A percentile compares a stretch with the other conserved stretches of the same genome.
These are phyloP conservation scores for Hydrangea macrophylla DNA, from an alignment of 148 eudicot genomes.

Conservation along the genomic window DNA sequence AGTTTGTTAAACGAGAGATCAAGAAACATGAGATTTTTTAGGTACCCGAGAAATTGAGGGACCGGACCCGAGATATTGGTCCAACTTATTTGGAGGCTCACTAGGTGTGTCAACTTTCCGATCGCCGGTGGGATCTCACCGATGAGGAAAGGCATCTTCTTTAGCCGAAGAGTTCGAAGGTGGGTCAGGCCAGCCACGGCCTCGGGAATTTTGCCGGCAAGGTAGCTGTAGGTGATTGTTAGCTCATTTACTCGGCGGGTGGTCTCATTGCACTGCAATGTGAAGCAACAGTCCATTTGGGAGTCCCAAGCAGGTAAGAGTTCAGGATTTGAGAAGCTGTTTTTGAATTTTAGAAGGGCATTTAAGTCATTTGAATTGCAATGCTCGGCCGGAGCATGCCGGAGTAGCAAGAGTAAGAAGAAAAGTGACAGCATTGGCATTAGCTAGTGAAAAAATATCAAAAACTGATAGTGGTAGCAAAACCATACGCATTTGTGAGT, in stretches of 20 bases:
- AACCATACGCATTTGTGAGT: too few species aligned
- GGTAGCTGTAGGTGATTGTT: not conserved
- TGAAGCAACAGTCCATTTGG: conserved; percentile 10
- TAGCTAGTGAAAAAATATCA: too few species aligned
- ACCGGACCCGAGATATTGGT: conserved; percentile 33
- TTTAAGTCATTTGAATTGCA: conserved; percentile 20
- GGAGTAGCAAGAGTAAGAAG: conserved; percentile 8
- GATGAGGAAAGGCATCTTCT: conserved; percentile 23
- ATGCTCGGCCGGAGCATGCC: not conserved
- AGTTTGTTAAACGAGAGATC: conserved; percentile 28
- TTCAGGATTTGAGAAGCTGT: conserved; percentile 21
- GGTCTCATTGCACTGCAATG: conserved; percentile 15
- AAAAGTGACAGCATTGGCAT: conserved; percentile 3
- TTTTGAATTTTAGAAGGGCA: conserved; percentile 15
- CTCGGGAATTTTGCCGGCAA: conserved; percentile 16
- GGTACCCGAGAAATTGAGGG: conserved; percentile 21
- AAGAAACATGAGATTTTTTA: conserved; percentile 17
- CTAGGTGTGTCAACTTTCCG: conserved; percentile 23
- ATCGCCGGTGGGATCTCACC: conserved; percentile 31
- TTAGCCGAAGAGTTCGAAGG: conserved; percentile 22
- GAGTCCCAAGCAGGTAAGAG: conserved; percentile 17
- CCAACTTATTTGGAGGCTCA: conserved; percentile 11
- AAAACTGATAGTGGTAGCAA: too few species aligned
- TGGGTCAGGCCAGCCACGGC: conserved; percentile 6
- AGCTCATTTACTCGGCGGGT: conserved; percentile 11